Evolutionary conservation across 495 filamentous ascomycete species (phyloP), one percentile per base, ranked within the genome.

Genomic region (Chlorociboria aeruginascens): DNA sequence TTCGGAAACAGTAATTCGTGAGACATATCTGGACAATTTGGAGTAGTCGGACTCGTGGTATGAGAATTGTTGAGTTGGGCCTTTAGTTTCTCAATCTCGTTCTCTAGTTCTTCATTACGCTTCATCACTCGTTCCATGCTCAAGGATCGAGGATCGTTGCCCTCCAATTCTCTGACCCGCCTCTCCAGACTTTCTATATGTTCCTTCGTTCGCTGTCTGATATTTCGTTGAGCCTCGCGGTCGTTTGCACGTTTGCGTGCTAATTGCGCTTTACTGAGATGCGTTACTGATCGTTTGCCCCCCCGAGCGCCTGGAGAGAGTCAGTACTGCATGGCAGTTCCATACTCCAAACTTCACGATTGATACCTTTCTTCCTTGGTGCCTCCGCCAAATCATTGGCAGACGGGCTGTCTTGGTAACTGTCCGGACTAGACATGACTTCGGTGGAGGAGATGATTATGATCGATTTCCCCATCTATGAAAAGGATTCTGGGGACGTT

Each of bases 181-280:
- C 70, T 70, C 65, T 94, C 85, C 17, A 95, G 69, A 29, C 66
- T 72, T 43, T 89, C 85, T 51, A 94, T 92, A 57, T 89, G 82
- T 50, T 79, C 71, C 58, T 89, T 92, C 10, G 84, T 94, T 47
- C 88, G 73, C 57, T 86, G 81, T 9, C 88, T 73, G 50, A 93
- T 95, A 16, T 85, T 86, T 36, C 85, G 78, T 62, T 95, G 88
- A 14, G 88, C 88, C 65, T 92, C 85, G 31, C 88, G 77, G 59
- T 95, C 88, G 63, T 94, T 94, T 55, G 85, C 86, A 46, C 88
- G 75, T 64, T 95, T 95, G 57, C 82, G 78, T 8, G 75, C 80
- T 43, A 85, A 67, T 59, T 88, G 82, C 16, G 81, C 73, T 16
- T 79, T 78, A 13, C 82, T 85, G 48, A 87, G 73, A 50, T 79